phyloP scores from a whole-genome alignment of 768 basidiomycete species.

The Botryobasidium botryosum region DNA sequence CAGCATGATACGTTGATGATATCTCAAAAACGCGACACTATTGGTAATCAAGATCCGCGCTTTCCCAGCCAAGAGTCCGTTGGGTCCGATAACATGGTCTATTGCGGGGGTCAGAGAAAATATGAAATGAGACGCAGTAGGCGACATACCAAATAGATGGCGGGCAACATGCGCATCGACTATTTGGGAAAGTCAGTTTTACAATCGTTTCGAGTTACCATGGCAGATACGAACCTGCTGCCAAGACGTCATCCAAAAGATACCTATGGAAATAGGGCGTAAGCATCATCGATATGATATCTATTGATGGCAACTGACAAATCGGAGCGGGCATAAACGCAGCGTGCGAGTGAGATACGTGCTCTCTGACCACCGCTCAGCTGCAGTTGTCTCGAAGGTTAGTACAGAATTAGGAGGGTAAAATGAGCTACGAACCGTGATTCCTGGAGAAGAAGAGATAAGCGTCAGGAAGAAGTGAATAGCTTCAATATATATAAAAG shows the following conservation, averaged over 20 bases:
- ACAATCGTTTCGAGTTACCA: slow-evolving; percentile 26
- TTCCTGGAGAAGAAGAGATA: slow-evolving; percentile 22
- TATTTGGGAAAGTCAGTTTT: slow-evolving; percentile 30
- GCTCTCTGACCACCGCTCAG: slow-evolving; percentile 75
- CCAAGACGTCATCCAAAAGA: slow-evolving; percentile 80
- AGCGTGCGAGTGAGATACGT: slow-evolving; percentile 56
- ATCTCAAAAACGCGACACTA: slow-evolving; percentile 61
- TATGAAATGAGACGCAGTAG: neutral
- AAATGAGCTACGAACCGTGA: slow-evolving; percentile 32
- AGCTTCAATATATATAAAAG: slow-evolving; percentile 1
- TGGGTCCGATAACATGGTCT: slow-evolving; percentile 79
- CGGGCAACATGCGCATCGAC: slow-evolving; percentile 79
- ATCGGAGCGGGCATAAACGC: slow-evolving; percentile 23
- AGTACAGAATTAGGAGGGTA: neutral
- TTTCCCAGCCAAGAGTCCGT: slow-evolving; percentile 65
- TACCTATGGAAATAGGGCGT: too few species aligned
- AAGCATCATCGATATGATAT: slow-evolving; percentile 79
- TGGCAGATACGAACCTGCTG: slow-evolving; percentile 22
- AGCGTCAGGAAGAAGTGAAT: neutral
- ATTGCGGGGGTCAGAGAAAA: slow-evolving; percentile 7
- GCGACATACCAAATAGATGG: slow-evolving; percentile 53
- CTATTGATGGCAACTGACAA: slow-evolving; percentile 41
- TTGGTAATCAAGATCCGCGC: slow-evolving; percentile 80
- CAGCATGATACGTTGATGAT: slow-evolving; percentile 60
- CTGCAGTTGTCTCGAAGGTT: slow-evolving; percentile 20